Base-by-base conservation (phyloP, 768 basidiomycete species). In the Mycena amicta region DNA sequence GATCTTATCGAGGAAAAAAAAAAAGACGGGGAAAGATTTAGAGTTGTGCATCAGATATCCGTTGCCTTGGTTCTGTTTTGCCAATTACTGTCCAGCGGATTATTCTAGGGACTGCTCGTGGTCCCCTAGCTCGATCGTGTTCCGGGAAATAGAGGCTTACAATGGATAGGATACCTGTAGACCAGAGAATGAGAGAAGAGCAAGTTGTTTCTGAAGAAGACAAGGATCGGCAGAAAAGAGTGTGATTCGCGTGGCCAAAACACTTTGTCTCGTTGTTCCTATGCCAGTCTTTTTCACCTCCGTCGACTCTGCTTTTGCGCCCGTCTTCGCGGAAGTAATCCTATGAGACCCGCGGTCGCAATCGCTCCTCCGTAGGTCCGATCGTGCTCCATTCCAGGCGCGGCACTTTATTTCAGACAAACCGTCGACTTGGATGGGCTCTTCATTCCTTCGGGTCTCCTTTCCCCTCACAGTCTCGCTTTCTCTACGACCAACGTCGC, bases 51-150 rank as follows among this genome's bases (percentile, higher is more conserved):
- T 67, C 63, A 61, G 62, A 64, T 62, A 80, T 80, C 82, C 83
- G 56, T 33, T 65, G 15, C 2, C 25, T 60, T 61, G 82, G 82
- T 61, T 65, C 76, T 50, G 33, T 62, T 52, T 75, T 30, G 55
- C 75, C 76, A 74, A 49, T n/a, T 70, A 76, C 76, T 26, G 39
- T 73, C 76, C 65, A 69, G 27, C 54, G 56, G 62, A 57, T 65
- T 66, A 66, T 69, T 61, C 55, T 59, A 61, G 58, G 56, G 68
- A 67, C 63, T 61, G 52, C 56, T 63, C 61, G 63, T 30, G 22
- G 37, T 57, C 57, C 62, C 63, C 71, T 63, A 67, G 57, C 68
- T 73, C 77, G 80, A 81, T 81, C 79, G 77, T 78, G 80, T 81
- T 78, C 82, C 79, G 47, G 22, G 53, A 51, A 46, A 52, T 46